Evolutionary conservation across 1,284 basidiomycete species (phyloP).

Genomic region (Violaceomyces palustris): DNA sequence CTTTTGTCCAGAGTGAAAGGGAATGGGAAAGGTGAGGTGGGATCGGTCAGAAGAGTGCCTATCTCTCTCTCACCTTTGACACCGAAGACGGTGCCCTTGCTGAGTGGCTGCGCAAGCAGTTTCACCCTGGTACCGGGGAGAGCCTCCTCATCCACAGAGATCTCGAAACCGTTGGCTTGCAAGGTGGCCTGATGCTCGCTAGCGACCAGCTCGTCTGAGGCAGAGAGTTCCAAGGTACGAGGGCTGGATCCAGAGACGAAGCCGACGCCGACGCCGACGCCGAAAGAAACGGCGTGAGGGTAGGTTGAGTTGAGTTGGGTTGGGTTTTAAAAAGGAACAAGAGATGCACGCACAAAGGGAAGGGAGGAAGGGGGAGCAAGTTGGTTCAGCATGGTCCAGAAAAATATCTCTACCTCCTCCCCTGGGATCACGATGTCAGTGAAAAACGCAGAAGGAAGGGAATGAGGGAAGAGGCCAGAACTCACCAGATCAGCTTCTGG

Average conservation of each 20-base stretch:
- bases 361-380: too few species aligned
- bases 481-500: slow-evolving; percentile 74
- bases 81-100: slow-evolving; percentile 79
- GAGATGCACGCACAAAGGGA: too few species aligned
- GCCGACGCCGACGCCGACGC: not conserved
- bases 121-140: slow-evolving; percentile 61
- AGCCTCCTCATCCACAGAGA: slow-evolving; percentile 58
- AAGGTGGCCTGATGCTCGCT: slow-evolving; percentile 78
- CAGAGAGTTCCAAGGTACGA: slow-evolving; percentile 72
- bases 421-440: too few species aligned
- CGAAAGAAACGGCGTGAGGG: not conserved
- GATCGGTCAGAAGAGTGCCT: too few species aligned
- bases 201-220: slow-evolving; percentile 82
- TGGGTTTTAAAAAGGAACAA: too few species aligned
- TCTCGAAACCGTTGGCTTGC: slow-evolving; percentile 80
- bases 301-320: not conserved
- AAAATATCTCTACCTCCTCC: too few species aligned
- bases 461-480: slow-evolving; percentile 41
- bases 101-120: slow-evolving; percentile 79
- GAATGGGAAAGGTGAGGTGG: too few species aligned
- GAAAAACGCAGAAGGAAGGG: too few species aligned
- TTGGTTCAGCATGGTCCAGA: too few species aligned
- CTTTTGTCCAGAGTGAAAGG: too few species aligned
- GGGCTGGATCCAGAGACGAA: slow-evolving; percentile 64
- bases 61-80: slow-evolving; percentile 61